Percentiles rank a stretch among this genome's conserved stretches.
Conservation (phyloP, 1,139 yeast genomes). For the Candida glucosophila region DNA sequence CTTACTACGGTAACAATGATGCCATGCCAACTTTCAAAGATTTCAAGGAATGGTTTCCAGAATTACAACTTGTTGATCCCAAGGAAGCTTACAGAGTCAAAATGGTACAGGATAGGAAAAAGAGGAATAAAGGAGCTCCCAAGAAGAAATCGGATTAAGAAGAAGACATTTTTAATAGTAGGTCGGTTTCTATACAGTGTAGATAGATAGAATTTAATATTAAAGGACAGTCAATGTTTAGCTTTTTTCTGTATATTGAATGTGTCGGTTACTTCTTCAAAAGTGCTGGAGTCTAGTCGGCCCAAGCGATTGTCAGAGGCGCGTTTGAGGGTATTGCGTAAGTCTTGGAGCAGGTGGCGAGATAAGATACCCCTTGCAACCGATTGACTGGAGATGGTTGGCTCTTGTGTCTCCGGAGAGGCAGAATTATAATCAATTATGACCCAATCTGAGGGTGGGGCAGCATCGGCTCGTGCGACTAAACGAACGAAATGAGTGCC, state of each 20-base stretch:
- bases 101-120: conserved; percentile 61
- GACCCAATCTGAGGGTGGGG: too few relatives aligned
- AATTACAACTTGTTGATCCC: conserved; percentile 58
- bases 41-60: conserved; percentile 49
- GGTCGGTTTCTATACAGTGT: conserved; percentile 4
- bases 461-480: too few relatives aligned
- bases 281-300: conserved; percentile 1
- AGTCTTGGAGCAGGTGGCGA: too few relatives aligned
- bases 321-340: too few relatives aligned
- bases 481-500: too few relatives aligned
- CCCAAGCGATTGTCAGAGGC: too few relatives aligned
- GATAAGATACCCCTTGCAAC: too few relatives aligned
- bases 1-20: conserved; percentile 72
- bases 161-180: conserved; percentile 1
- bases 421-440: too few relatives aligned
- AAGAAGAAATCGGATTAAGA: conserved; percentile 45
- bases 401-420: too few relatives aligned
- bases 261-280: conserved; percentile 24
- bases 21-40: conserved; percentile 54
- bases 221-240: conserved; percentile 5
- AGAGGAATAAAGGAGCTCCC: conserved; percentile 92
- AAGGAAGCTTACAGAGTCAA: conserved; percentile 62
- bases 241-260: conserved; percentile 14
- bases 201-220: conserved; percentile 6
- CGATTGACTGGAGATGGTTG: too few relatives aligned